Evolutionary conservation across 73 alveolate species (phyloP), one percentile per base, ranked within the genome.

Genomic region (Paramecium primaurelia): DNA sequence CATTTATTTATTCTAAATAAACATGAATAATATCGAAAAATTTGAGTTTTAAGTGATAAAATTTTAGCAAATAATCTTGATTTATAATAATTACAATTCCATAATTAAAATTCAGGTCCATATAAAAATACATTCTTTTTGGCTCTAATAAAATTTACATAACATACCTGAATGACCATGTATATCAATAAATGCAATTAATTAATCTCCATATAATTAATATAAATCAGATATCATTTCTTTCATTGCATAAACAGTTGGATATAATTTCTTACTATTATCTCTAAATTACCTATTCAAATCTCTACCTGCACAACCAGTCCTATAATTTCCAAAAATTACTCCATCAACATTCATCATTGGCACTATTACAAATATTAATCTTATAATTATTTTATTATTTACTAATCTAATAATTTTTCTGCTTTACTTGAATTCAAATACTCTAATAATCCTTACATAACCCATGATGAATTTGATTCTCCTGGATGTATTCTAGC

Each of bases 331-430:
- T 9, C 99, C 99, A 18, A 92, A 92, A 37, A 96, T 92, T 12
- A 95, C 98, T 0, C 99, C 99, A 88, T 96, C 99, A 2, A 96
- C 97, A 92, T 96, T 96, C 85, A 95, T 86, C 99, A 96, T 96
- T 28, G 99, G 99, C 1, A 96, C 95, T 25, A 96, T 92, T 86
- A 93, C 96, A 92, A 96, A 92, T 8, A 96, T 69, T 77, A 88
- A 95, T 44, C 96, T 92, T 58, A 91, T 94, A 83, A 93, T 91
- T 25, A 45, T 4, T 14, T 12, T 64, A 71, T 71, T 8, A 64
- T 28, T n/a, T 95, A 95, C 93, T 92, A 75, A 58, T 95, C 95
- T 92, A 98, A 83, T 37, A 96, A 60, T 75, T 95, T 83, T 54
- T 93, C 93, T 0, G 98, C 98, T 86, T 95, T 97, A 6, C 77